phyloP scores from a whole-genome alignment of 108 stramenopile species.

The Cyclotella choctawhatcheeana region DNA sequence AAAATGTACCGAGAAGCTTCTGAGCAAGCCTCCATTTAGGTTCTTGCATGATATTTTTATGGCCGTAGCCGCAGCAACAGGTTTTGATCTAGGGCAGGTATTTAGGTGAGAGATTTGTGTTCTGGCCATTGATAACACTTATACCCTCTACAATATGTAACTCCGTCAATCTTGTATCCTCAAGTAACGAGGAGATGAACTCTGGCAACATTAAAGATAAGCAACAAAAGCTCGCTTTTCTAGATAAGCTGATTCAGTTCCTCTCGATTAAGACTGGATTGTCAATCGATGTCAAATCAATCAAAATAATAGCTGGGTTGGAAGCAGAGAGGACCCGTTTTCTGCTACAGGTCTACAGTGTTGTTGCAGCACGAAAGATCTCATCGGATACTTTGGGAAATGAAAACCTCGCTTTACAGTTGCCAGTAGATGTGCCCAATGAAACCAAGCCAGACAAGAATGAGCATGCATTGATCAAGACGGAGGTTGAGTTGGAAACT shows the following conservation, averaged over 20 bases:
- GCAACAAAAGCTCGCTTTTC: slow-evolving; percentile 59
- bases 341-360: slow-evolving; percentile 72
- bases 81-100: slow-evolving; percentile 42
- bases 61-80: slow-evolving; percentile 53
- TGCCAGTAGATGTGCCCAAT: neutral
- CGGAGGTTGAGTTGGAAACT: neutral
- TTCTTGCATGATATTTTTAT: slow-evolving; percentile 83
- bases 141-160: no score
- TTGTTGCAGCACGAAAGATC: slow-evolving; percentile 62
- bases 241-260: slow-evolving; percentile 62
- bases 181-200: slow-evolving; percentile 44
- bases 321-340: slow-evolving; percentile 76
- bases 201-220: slow-evolving; percentile 66
- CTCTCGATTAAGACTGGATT: slow-evolving; percentile 50
- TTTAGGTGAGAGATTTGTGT: slow-evolving; percentile 50
- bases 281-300: slow-evolving; percentile 58
- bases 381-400: no score
- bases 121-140: neutral
- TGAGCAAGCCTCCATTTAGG: slow-evolving; percentile 85
- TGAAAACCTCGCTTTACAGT: no score
- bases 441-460: neutral
- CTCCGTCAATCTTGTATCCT: neutral
- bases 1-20: slow-evolving; percentile 77
- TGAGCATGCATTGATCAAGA: neutral
- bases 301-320: slow-evolving; percentile 76